phyloP scores from a whole-genome alignment of 2,329 filamentous ascomycete genomes.

The Verticillium dahliae region DNA sequence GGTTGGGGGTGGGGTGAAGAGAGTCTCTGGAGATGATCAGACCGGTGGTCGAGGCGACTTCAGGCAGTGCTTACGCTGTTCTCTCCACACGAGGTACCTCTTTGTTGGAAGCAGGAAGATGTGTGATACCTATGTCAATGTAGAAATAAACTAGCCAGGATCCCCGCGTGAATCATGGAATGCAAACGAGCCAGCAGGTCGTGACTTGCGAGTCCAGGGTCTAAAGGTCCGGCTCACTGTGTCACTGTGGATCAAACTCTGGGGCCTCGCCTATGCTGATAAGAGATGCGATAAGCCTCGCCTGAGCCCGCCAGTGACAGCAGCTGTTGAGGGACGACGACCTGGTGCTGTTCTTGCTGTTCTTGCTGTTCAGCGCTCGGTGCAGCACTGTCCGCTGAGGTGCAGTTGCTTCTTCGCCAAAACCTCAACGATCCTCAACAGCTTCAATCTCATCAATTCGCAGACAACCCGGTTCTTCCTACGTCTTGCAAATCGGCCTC shows the following conservation, averaged over 20 bases:
- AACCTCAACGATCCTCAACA: background rate
- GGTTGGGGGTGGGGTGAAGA: background rate
- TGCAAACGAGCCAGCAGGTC: background rate
- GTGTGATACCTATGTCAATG: background rate
- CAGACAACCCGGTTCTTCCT: background rate
- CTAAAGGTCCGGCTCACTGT: background rate
- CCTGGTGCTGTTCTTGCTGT: background rate
- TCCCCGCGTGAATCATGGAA: background rate
- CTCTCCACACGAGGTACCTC: background rate
- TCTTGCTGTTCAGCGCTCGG: background rate
- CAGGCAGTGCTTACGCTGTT: background rate
- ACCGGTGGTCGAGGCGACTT: background rate
- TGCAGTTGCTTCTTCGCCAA: background rate
- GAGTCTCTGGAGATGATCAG: background rate
- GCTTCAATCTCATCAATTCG: background rate
- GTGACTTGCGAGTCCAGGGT: background rate
- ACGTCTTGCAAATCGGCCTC: background rate
- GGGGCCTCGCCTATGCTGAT: background rate
- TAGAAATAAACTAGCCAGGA: background rate
- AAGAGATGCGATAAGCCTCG: background rate
- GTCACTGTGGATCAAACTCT: background rate
- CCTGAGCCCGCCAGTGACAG: background rate
- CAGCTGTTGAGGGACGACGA: background rate
- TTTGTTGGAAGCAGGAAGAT: background rate
- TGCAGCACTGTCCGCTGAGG: background rate